phyloP scores from a whole-genome alignment of 1,284 basidiomycete genomes.

The Leccinum insolens region DNA sequence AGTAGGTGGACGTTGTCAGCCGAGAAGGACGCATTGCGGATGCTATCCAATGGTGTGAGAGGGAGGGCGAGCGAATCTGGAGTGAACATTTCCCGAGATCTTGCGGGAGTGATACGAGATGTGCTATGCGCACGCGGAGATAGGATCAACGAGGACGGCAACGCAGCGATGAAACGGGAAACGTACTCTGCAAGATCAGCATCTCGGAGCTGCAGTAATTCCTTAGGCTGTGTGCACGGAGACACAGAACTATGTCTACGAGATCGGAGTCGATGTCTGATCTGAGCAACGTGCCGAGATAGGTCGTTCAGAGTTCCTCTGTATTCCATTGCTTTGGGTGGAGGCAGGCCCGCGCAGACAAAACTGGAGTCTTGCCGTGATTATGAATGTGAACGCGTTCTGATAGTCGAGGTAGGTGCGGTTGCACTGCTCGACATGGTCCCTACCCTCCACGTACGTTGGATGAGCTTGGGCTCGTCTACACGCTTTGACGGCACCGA shows the following conservation, averaged over 20 bases:
- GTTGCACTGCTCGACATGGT: constrained; percentile 16
- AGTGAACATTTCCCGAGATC: constrained; percentile 11
- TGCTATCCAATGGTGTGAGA: constrained; percentile 13
- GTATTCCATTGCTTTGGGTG: constrained; percentile 32
- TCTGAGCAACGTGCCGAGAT: constrained; percentile 24
- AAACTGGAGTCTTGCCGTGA: not conserved
- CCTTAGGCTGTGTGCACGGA: constrained; percentile 27
- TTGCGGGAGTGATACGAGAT: constrained; percentile 22
- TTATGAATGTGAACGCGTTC: not conserved
- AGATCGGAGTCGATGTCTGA: constrained; percentile 4
- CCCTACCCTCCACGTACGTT: constrained; percentile 14
- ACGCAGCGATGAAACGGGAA: not conserved
- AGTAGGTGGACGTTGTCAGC: constrained; percentile 27
- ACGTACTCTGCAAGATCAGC: constrained; percentile 28
- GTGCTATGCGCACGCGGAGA: constrained; percentile 18
- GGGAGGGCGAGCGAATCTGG: constrained; percentile 1
- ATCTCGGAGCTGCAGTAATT: constrained; percentile 30
- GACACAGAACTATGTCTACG: constrained; percentile 20
- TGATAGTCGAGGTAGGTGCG: constrained; percentile 5
- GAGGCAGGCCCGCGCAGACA: constrained; percentile 16
- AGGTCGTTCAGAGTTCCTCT: constrained; percentile 23
- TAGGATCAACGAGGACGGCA: not conserved
- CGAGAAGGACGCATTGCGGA: constrained; percentile 24
- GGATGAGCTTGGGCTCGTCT: constrained; percentile 4
- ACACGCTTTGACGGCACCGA: not conserved